Evolutionary conservation across 2,329 filamentous ascomycete genomes (phyloP).

Genomic region (Fusarium protoensiforme): DNA sequence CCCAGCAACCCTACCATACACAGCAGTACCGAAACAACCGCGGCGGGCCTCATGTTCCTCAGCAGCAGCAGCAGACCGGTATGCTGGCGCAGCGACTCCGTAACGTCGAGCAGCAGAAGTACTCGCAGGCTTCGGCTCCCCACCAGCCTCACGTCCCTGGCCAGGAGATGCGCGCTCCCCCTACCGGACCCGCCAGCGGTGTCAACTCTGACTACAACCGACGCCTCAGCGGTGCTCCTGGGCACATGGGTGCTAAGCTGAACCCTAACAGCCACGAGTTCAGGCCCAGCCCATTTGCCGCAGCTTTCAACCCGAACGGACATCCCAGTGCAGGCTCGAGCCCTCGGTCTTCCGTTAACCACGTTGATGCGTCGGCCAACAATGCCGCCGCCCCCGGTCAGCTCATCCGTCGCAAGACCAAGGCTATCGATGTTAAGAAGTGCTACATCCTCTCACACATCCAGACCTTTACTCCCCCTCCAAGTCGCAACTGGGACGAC

Average conservation of each 20-base stretch:
- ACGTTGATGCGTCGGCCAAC: slow-evolving; percentile 49
- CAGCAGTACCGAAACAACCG: slow-evolving; percentile 62
- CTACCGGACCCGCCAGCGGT: slow-evolving; percentile 76
- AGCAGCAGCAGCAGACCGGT: slow-evolving; percentile 55
- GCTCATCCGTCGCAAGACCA: slow-evolving; percentile 77
- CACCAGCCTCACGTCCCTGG: slow-evolving; percentile 62
- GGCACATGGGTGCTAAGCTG: slow-evolving; percentile 65
- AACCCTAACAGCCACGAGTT: slow-evolving; percentile 82
- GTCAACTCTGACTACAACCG: slow-evolving; percentile 64
- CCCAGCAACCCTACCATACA: slow-evolving; percentile 58
- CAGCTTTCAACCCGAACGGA: slow-evolving; percentile 80
- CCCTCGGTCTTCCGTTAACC: slow-evolving; percentile 71
- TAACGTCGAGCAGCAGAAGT: slow-evolving; percentile 64
- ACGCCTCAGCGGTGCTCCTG: slow-evolving; percentile 62
- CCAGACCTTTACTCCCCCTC: slow-evolving; percentile 63
- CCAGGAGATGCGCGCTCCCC: slow-evolving; percentile 76
- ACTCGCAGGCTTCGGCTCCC: slow-evolving; percentile 53
- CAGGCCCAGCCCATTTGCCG: slow-evolving; percentile 83
- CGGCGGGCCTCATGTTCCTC: slow-evolving; percentile 53
- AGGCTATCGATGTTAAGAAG: slow-evolving; percentile 77
- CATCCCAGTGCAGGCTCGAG: slow-evolving; percentile 77
- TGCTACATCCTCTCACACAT: slow-evolving; percentile 66
- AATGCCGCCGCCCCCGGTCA: slow-evolving; percentile 49
- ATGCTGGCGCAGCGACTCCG: slow-evolving; percentile 63
- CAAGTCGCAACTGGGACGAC: slow-evolving; percentile 72